phyloP scores from a whole-genome alignment of 2,329 filamentous ascomycete genomes.

The Aureobasidium melanogenum region DNA sequence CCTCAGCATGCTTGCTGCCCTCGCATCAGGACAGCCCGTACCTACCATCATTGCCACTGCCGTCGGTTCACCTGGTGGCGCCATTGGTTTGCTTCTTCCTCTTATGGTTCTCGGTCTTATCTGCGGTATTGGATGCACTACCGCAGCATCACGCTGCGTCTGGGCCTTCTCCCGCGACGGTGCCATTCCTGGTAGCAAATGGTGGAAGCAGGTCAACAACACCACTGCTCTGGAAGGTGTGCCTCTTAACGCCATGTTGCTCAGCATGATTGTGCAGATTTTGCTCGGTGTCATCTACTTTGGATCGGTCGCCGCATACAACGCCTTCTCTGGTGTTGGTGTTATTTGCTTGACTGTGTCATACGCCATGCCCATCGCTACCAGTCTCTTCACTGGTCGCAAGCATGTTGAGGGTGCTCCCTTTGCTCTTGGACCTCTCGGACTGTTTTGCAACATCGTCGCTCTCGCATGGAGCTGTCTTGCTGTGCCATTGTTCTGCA shows the following conservation, averaged over 20 bases:
- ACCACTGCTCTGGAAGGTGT: constrained; percentile 47
- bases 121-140: constrained; percentile 62
- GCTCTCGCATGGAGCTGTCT: constrained; percentile 59
- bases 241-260: constrained; percentile 64
- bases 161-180: constrained; percentile 65
- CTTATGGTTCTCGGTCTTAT: constrained; percentile 58
- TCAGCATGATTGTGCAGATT: constrained; percentile 57
- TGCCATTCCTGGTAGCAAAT: constrained; percentile 54
- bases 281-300: constrained; percentile 60
- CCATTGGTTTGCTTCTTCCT: constrained; percentile 55
- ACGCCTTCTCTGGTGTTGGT: constrained; percentile 55
- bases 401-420: constrained; percentile 47
- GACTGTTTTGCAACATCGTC: constrained; percentile 53
- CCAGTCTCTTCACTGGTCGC: constrained; percentile 54
- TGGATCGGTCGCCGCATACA: constrained; percentile 60
- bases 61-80: constrained; percentile 49
- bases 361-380: constrained; percentile 58
- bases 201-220: constrained; percentile 57
- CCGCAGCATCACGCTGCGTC: constrained; percentile 56
- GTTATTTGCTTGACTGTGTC: constrained; percentile 61
- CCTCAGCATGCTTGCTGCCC: constrained; percentile 40
- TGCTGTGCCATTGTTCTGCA: constrained; percentile 65
- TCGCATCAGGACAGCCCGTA: constrained; percentile 51
- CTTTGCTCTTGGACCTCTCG: constrained; percentile 55
- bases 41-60: constrained; percentile 56